These are phyloP conservation scores for Xylaria sp. DNA, from an alignment of 2,329 filamentous ascomycete species.

Conservation along the genomic window DNA sequence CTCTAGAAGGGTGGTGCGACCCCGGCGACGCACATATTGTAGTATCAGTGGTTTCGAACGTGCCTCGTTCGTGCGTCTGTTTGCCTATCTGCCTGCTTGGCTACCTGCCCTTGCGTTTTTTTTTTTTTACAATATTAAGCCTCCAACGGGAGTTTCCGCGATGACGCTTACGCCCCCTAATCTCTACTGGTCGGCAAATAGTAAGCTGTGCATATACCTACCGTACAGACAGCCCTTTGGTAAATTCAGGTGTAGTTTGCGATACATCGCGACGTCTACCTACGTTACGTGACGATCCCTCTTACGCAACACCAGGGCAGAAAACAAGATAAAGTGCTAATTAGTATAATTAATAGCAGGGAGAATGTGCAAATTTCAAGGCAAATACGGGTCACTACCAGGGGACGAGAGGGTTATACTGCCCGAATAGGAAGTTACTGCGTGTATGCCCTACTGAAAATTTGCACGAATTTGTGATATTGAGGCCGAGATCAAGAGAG, in stretches of 20 bases:
- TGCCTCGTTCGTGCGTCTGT: conserved; percentile 27
- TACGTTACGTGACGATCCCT: conserved; percentile 12
- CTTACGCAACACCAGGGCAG: conserved; percentile 13
- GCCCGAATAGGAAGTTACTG: conserved; percentile 24
- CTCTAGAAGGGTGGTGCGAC: conserved; percentile 13
- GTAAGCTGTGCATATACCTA: conserved; percentile 20
- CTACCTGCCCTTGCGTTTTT: conserved; percentile 5
- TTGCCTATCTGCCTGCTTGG: neutral
- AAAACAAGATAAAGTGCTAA: neutral
- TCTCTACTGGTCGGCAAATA: neutral
- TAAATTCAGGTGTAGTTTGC: conserved; percentile 13
- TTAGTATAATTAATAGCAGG: conserved; percentile 9
- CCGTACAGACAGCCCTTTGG: conserved; percentile 5
- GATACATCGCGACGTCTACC: conserved; percentile 3
- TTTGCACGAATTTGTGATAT: conserved; percentile 13
- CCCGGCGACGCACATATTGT: neutral
- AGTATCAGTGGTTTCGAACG: conserved; percentile 22
- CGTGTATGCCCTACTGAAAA: conserved; percentile 5
- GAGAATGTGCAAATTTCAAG: conserved; percentile 21
- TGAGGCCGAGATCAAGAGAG: conserved; percentile 1
- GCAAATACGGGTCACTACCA: conserved; percentile 5
- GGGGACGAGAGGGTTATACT: conserved; percentile 16
- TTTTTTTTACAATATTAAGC: neutral
- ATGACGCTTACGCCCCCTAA: neutral
- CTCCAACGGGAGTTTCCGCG: conserved; percentile 27